A percentile compares a stretch with the other conserved stretches of the same genome.
These are phyloP conservation scores for Penicillium olsonii DNA, from an alignment of 2,329 filamentous ascomycete species.

Conservation along the genomic window DNA sequence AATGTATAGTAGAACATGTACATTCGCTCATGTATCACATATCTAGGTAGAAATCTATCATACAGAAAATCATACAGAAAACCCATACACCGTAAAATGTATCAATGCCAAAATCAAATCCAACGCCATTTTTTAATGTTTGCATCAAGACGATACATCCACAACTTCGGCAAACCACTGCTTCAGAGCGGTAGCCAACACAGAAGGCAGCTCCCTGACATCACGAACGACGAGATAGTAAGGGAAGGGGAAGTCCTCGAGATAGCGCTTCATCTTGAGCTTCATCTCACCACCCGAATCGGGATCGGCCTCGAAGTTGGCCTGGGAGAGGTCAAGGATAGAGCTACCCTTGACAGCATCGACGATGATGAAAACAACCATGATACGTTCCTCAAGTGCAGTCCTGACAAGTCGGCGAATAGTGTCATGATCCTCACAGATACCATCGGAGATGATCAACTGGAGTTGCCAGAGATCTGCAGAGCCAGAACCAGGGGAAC, in stretches of 20 bases:
- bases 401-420: slow-evolving; percentile 81
- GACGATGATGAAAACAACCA: slow-evolving; percentile 97
- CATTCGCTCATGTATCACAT: slow-evolving; percentile 3
- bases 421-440: slow-evolving; percentile 84
- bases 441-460: slow-evolving; percentile 88
- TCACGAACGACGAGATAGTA: slow-evolving; percentile 96
- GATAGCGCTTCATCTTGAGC: slow-evolving; percentile 83
- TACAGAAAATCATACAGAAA: slow-evolving; percentile 10
- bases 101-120: slow-evolving; percentile 18
- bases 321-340: slow-evolving; percentile 86
- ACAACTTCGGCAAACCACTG: slow-evolving; percentile 89
- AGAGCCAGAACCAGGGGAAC: slow-evolving; percentile 52
- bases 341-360: slow-evolving; percentile 61
- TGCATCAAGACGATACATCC: slow-evolving; percentile 39
- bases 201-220: slow-evolving; percentile 84
- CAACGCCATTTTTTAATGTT: slow-evolving; percentile 18
- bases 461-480: slow-evolving; percentile 91
- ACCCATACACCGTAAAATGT: slow-evolving; percentile 15
- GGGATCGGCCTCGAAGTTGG: slow-evolving; percentile 72
- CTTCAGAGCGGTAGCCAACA: slow-evolving; percentile 82
- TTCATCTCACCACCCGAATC: slow-evolving; percentile 59
- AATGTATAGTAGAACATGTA: slow-evolving; percentile 2
- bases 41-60: slow-evolving; percentile 16
- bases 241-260: slow-evolving; percentile 94
- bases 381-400: slow-evolving; percentile 89